Conservation (phyloP, 2,329 filamentous ascomycete species). For the Mariannaea sp. region DNA sequence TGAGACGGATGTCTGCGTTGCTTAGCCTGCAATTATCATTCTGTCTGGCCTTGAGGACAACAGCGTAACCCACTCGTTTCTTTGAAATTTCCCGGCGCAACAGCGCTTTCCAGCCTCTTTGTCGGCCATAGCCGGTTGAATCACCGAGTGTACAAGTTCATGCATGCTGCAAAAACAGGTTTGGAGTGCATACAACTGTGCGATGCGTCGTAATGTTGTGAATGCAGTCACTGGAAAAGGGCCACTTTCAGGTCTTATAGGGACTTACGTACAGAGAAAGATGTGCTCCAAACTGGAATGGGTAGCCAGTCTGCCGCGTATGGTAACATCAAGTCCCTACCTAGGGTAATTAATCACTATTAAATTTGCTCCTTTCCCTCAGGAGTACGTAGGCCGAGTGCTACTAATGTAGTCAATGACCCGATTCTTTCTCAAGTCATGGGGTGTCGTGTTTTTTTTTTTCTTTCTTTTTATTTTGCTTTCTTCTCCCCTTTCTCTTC, state of each 20-base stretch:
- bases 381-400: no score
- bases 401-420: not conserved
- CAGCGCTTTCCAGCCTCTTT: constrained; percentile 1
- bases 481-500: not conserved
- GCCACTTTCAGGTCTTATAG: no score
- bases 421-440: constrained; percentile 11
- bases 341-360: no score
- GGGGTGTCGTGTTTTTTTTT: not conserved
- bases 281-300: no score
- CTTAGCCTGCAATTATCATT: not conserved
- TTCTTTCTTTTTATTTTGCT: not conserved
- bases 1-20: not conserved
- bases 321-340: constrained; percentile 12
- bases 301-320: not conserved
- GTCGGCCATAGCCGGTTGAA: not conserved
- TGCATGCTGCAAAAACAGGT: not conserved
- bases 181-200: not conserved
- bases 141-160: not conserved
- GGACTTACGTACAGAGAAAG: no score
- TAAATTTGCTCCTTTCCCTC: no score
- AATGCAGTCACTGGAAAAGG: constrained; percentile 3
- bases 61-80: constrained; percentile 1
- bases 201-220: constrained; percentile 8
- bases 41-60: not conserved
- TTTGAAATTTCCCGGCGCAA: constrained; percentile 16